Base-by-base conservation (phyloP, 768 basidiomycete species). In the Tylopilus intermedius region DNA sequence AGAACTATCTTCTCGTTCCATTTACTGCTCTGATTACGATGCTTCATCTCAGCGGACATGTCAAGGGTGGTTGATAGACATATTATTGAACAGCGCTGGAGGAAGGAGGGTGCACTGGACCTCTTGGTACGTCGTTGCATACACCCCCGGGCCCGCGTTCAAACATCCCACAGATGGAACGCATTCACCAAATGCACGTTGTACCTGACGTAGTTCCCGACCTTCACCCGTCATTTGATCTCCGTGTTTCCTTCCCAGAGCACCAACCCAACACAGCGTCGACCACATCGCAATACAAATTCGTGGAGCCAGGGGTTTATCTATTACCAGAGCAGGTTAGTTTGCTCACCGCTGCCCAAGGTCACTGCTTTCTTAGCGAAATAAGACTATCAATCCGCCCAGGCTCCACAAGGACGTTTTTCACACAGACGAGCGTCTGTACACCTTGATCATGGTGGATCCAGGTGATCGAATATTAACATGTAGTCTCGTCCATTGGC, bases 371-470 rank as follows among this genome's bases (percentile, higher is more conserved):
- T 33, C 55, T 62, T 51, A 62, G 27, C 13, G 9, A 11, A 14
- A 41, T 45, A 55, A 88, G 88, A 94, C 91, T 1, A 60, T 78
- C 6, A 66, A 73, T 51, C 80, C 80, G 2, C 90, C 92, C 2
- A 74, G 71, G 52, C 60, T 96, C 5, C 81, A 79, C 56, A 81
- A 82, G 5, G 90, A 85, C 49, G 83, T 87, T 1, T 95, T 90
- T 76, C 90, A 95, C 68, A 71, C 79, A 1, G 90, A 94, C 54
- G 78, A 81, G 18, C 78, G 88, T 29, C 71, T 90, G 6, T 96
- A 96, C 69, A 96, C 94, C 0, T 73, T 99, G 57, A 67, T 99
- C 33, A 82, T 99, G 69, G 73, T 97, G 43, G 94, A 97, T 67
- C 84, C 86, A 48, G 93, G 90, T 87, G 54, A 53, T 73, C 58